These are phyloP conservation scores for Coix lacrymajobi DNA, from an alignment of 176 grass and related monocot genomes.

Conservation along the genomic window DNA sequence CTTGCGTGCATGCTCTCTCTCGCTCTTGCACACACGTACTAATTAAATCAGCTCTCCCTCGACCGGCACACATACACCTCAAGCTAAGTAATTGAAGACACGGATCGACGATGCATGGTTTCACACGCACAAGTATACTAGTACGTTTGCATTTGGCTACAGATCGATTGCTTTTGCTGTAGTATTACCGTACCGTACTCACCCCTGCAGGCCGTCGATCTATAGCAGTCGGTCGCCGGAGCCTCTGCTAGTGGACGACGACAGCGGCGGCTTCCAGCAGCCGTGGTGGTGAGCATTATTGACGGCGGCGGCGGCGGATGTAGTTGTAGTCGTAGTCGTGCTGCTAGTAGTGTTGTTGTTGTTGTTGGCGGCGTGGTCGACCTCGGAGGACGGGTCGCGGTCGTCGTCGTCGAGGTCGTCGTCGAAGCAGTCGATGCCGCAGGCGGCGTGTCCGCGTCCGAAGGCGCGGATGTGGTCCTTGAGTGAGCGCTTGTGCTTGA, in stretches of 20 bases:
- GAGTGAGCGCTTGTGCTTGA: conserved; percentile 88
- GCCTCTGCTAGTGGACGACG: neutral
- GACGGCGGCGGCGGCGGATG: neutral
- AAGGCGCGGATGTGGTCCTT: conserved; percentile 84
- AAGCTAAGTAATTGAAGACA: neutral
- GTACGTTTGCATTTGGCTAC: neutral
- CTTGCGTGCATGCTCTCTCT: neutral
- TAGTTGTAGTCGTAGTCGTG: neutral
- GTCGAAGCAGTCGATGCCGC: conserved; percentile 75
- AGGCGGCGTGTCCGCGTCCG: conserved; percentile 55
- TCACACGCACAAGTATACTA: neutral
- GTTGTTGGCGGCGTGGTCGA: conserved; percentile 32
- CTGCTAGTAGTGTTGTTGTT: neutral
- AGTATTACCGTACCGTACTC: neutral
- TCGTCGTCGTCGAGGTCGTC: conserved; percentile 50
- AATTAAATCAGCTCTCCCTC: neutral
- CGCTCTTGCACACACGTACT: too few relatives aligned
- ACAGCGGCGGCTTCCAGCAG: neutral
- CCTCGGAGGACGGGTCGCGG: conserved; percentile 46
- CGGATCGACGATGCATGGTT: neutral
- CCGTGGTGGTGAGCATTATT: neutral
- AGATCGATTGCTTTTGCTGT: neutral
- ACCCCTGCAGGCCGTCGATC: neutral
- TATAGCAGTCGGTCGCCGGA: neutral
- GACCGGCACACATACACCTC: neutral